These are phyloP conservation scores for Tricholoma flavovirens DNA, from an alignment of 768 basidiomycete species.

Conservation along the genomic window DNA sequence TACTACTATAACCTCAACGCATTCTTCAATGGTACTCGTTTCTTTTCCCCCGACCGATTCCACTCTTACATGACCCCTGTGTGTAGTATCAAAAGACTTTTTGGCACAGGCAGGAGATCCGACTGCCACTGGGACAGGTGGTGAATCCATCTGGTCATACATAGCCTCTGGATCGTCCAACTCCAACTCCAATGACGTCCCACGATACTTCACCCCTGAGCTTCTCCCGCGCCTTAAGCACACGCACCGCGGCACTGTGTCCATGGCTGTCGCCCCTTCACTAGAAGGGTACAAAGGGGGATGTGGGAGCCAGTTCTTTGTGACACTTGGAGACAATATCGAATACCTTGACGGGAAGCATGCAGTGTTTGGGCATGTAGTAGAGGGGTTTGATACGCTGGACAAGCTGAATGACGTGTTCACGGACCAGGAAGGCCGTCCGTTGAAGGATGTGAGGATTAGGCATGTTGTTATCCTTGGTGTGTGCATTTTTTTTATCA, in stretches of 20 bases:
- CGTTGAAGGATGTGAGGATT: conserved; percentile 91
- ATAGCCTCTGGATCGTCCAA: conserved; percentile 44
- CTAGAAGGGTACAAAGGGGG: conserved; percentile 58
- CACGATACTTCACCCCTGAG: conserved; percentile 89
- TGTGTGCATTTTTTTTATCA: conserved; percentile 25
- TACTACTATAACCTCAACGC: conserved; percentile 97
- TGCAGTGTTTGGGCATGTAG: conserved; percentile 92
- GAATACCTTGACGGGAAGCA: conserved; percentile 94
- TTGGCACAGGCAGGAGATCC: conserved; percentile 84
- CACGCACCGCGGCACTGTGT: conserved; percentile 78
- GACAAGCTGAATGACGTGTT: conserved; percentile 92
- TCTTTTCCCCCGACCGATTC: neutral
- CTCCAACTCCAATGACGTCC: conserved; percentile 20
- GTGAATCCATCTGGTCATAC: conserved; percentile 83
- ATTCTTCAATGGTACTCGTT: conserved; percentile 85
- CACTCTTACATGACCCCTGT: neutral
- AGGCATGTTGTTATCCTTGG: conserved; percentile 94
- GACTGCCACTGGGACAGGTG: conserved; percentile 55
- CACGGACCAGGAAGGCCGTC: conserved; percentile 81
- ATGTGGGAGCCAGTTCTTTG: conserved; percentile 94
- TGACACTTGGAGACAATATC: conserved; percentile 85
- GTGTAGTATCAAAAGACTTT: conserved; percentile 84
- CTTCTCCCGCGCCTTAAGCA: conserved; percentile 82
- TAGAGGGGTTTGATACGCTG: conserved; percentile 89
- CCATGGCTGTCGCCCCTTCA: conserved; percentile 94